A percentile compares a stretch with the other conserved stretches of the same genome.
These are phyloP conservation scores for Tylopilus felleus DNA, from an alignment of 768 basidiomycete genomes.

Conservation along the genomic window DNA sequence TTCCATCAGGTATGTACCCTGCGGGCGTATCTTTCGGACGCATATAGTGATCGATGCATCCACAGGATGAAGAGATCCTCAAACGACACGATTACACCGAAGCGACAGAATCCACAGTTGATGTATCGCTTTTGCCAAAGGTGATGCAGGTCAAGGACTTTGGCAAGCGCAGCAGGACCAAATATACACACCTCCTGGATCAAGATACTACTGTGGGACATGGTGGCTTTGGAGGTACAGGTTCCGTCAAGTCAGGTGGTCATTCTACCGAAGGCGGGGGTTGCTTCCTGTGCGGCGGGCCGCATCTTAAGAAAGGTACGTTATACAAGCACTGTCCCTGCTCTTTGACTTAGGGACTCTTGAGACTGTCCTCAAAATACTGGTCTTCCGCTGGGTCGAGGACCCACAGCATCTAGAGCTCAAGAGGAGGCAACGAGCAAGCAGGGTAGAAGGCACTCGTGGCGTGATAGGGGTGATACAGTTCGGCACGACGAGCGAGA, in stretches of 20 bases:
- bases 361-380: conserved; percentile 53
- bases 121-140: conserved; percentile 84
- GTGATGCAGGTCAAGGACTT: conserved; percentile 98
- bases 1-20: conserved; percentile 81
- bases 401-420: conserved; percentile 28
- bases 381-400: conserved; percentile 33
- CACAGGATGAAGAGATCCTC: conserved; percentile 85
- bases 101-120: conserved; percentile 83
- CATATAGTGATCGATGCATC: conserved; percentile 18
- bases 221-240: conserved; percentile 66
- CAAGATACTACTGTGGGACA: conserved; percentile 77
- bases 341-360: conserved; percentile 7
- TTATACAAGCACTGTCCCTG: not conserved
- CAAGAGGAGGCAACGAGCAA: conserved; percentile 33
- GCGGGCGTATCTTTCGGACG: not conserved
- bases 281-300: conserved; percentile 93
- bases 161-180: conserved; percentile 86
- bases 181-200: conserved; percentile 94
- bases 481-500: conserved; percentile 14
- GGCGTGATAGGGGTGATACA: conserved; percentile 32
- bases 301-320: conserved; percentile 87
- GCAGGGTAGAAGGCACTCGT: conserved; percentile 36
- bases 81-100: conserved; percentile 82
- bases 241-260: conserved; percentile 53
- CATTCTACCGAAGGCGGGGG: conserved; percentile 56